phyloP scores from a whole-genome alignment of 73 alveolate genomes.

The Paramecium primaurelia region DNA sequence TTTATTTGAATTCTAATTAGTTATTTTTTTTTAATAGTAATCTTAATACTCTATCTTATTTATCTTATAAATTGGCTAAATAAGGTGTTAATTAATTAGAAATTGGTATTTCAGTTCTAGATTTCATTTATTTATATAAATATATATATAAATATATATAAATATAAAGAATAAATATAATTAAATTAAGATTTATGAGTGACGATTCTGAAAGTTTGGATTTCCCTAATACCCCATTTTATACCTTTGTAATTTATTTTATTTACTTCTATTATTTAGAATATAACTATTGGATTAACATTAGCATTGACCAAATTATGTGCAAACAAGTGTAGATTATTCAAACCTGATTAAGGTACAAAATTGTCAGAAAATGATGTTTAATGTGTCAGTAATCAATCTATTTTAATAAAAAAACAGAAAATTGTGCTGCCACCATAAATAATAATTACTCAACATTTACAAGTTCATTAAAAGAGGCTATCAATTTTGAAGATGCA shows the following conservation, averaged over 20 bases:
- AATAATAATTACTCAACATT: neutral
- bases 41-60: neutral
- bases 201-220: slow-evolving; percentile 16
- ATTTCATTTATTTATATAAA: neutral
- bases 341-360: neutral
- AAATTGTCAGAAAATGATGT: neutral
- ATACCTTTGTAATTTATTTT: neutral
- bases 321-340: slow-evolving; percentile 20
- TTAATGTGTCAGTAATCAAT: neutral
- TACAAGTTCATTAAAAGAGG: neutral
- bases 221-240: neutral
- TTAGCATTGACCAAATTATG: neutral
- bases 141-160: neutral
- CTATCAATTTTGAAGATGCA: neutral
- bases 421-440: neutral
- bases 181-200: slow-evolving; percentile 21
- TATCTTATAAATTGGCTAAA: neutral
- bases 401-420: neutral
- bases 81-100: neutral
- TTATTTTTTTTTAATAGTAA: neutral
- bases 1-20: neutral
- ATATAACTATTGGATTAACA: neutral
- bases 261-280: neutral
- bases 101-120: neutral
- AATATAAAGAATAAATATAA: neutral